phyloP scores from a whole-genome alignment of 345 rosid species.

The Populus tremula region DNA sequence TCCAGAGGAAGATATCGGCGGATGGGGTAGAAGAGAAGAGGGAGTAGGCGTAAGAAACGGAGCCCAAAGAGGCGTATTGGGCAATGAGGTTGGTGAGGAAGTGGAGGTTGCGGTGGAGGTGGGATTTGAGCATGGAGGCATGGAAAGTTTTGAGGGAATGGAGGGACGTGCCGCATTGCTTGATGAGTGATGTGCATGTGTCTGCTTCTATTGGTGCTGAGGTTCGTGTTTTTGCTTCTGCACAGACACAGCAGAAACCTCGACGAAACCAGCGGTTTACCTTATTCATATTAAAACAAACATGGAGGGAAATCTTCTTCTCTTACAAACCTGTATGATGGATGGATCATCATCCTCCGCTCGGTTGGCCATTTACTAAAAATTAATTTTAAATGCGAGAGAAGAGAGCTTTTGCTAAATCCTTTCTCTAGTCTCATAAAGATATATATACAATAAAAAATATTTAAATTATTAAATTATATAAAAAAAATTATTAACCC shows the following conservation, averaged over 20 bases:
- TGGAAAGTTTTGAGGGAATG: conserved; percentile 30
- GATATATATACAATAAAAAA: too few relatives aligned
- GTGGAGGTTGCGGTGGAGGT: conserved; percentile 25
- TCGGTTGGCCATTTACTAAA: not conserved
- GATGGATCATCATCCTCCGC: not conserved
- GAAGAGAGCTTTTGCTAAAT: too few relatives aligned
- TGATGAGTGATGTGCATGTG: conserved; percentile 29
- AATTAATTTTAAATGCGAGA: too few relatives aligned
- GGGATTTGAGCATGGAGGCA: conserved; percentile 28
- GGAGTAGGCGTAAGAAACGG: conserved; percentile 32
- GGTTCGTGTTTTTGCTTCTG: not conserved
- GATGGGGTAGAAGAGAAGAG: conserved; percentile 36
- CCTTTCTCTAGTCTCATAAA: too few relatives aligned
- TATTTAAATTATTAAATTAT: too few relatives aligned
- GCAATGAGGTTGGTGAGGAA: conserved; percentile 37
- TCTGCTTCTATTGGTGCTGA: not conserved
- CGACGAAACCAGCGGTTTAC: not conserved
- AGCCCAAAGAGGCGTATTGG: conserved; percentile 32
- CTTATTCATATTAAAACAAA: too few relatives aligned
- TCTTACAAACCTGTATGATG: not conserved
- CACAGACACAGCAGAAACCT: not conserved
- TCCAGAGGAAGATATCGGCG: conserved; percentile 37
- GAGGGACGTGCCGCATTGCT: conserved; percentile 25
- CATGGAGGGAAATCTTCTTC: not conserved
- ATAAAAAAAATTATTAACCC: too few relatives aligned